Conservation (phyloP, 139 green algal species). For the Eudorina sp. region DNA sequence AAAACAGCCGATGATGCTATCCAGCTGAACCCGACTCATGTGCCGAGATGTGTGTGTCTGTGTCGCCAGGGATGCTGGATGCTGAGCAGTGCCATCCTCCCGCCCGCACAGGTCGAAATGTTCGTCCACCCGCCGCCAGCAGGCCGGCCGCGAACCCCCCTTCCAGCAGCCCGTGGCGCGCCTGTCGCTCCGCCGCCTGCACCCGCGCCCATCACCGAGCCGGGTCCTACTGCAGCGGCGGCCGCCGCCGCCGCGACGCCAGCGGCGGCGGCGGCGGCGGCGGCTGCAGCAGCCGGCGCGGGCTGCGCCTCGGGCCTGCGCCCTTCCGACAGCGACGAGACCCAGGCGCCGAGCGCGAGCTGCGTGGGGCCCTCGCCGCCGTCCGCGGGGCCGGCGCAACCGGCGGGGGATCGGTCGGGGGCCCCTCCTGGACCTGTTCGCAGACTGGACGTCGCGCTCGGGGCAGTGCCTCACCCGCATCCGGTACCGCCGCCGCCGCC, state of each 20-base stretch:
- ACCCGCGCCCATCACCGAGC: background rate
- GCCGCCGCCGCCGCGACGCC: background rate
- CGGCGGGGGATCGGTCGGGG: background rate
- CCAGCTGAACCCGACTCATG: no score
- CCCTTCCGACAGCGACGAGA: conserved; percentile 21
- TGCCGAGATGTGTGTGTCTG: no score
- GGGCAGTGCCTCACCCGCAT: background rate
- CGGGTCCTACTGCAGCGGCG: background rate
- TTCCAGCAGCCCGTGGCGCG: background rate
- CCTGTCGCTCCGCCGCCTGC: background rate
- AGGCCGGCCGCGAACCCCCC: background rate
- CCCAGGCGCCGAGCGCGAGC: conserved; percentile 19
- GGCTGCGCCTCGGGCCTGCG: background rate
- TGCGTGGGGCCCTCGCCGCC: background rate
- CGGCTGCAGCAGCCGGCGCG: background rate
- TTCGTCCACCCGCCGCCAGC: conserved; percentile 14
- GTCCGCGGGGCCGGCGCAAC: background rate
- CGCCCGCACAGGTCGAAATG: background rate
- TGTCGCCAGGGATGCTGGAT: no score
- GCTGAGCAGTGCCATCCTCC: no score
- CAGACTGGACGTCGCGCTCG: background rate
- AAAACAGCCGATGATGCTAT: no score
- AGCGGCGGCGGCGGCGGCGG: background rate
- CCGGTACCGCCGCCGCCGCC: background rate
- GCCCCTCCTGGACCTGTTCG: background rate